phyloP scores from a whole-genome alignment of 495 filamentous ascomycete species.

The Venustampulla echinocandica region DNA sequence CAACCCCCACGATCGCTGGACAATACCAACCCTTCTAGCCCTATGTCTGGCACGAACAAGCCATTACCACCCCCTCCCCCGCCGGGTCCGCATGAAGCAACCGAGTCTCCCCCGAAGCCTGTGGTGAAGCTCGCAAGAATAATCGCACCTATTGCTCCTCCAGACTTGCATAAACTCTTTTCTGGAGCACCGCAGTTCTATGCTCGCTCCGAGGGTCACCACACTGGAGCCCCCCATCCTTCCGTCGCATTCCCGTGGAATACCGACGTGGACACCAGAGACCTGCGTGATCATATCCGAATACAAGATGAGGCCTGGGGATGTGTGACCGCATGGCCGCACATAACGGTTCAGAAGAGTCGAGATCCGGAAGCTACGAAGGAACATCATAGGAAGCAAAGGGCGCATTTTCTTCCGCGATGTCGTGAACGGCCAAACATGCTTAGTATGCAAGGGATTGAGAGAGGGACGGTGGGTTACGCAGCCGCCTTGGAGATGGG shows the following conservation, averaged over 20 bases:
- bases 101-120: neutral
- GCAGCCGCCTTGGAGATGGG: conserved; percentile 62
- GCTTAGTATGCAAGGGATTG: conserved; percentile 62
- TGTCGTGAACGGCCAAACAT: conserved; percentile 58
- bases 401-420: conserved; percentile 48
- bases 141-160: conserved; percentile 47
- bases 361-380: conserved; percentile 23
- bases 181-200: conserved; percentile 73
- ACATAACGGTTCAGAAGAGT: conserved; percentile 27
- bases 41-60: conserved; percentile 39
- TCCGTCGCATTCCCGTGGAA: conserved; percentile 65
- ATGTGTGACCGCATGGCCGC: conserved; percentile 41
- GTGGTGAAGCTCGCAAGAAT: conserved; percentile 39
- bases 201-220: conserved; percentile 38
- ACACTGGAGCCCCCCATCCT: conserved; percentile 48
- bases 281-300: conserved; percentile 52
- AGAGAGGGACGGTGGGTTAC: conserved; percentile 69
- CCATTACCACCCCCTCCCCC: conserved; percentile 43
- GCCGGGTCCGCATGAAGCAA: conserved; percentile 15
- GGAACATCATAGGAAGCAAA: conserved; percentile 27
- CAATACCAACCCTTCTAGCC: conserved; percentile 8
- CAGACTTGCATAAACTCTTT: conserved; percentile 60
- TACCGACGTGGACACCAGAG: conserved; percentile 49
- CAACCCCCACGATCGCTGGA: conserved; percentile 10
- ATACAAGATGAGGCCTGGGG: conserved; percentile 49